Conservation (phyloP, 2,329 filamentous ascomycete species). For the Aspergillus sojae region DNA sequence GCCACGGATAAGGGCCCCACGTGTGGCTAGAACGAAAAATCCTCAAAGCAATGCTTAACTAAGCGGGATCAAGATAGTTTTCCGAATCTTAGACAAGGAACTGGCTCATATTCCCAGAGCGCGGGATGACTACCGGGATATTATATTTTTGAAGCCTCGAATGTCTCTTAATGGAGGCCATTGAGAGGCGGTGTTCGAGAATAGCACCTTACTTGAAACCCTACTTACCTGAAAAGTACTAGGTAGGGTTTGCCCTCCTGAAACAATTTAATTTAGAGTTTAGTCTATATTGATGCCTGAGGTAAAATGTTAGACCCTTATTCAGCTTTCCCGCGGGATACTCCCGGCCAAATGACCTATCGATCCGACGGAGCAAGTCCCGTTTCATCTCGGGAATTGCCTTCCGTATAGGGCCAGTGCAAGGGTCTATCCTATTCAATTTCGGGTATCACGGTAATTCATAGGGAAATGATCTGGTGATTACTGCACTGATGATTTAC, state of each 20-base stretch:
- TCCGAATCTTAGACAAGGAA: neutral
- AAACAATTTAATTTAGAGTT: neutral
- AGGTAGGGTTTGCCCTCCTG: neutral
- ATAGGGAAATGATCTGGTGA: neutral
- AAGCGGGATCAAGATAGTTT: neutral
- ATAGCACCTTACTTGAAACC: neutral
- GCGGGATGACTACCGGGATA: no score
- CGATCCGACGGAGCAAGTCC: neutral
- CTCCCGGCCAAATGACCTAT: neutral
- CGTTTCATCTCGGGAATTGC: neutral
- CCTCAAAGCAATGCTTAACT: neutral
- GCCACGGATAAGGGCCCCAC: neutral
- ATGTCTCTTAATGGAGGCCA: no score
- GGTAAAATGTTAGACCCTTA: neutral
- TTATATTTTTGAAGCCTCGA: neutral
- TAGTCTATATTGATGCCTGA: neutral
- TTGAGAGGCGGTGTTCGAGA: neutral
- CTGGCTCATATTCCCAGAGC: neutral
- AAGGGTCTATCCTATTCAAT: neutral
- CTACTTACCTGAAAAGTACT: neutral
- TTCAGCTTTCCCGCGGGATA: neutral
- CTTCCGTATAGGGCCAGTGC: neutral
- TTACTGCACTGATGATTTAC: neutral
- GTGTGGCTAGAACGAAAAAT: neutral
- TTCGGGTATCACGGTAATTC: neutral